phyloP scores from a whole-genome alignment of 2,329 filamentous ascomycete species.

The Pseudogymnoascus sp. region DNA sequence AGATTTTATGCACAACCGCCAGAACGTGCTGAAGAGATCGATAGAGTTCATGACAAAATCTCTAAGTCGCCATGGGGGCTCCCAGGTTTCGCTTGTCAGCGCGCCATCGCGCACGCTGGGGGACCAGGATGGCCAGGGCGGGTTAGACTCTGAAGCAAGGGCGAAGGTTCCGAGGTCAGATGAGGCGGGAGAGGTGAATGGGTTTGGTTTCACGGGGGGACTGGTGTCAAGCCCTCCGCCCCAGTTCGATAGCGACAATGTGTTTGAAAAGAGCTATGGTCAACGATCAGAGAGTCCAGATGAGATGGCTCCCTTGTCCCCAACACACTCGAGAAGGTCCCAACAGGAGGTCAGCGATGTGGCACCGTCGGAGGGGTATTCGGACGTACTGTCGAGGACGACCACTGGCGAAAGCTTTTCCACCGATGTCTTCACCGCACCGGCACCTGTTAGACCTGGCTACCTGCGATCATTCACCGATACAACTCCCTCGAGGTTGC shows the following conservation, averaged over 20 bases:
- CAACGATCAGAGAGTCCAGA: constrained; percentile 45
- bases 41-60: constrained; percentile 79
- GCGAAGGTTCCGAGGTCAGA: constrained; percentile 69
- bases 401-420: constrained; percentile 48
- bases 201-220: constrained; percentile 40
- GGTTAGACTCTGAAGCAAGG: constrained; percentile 79
- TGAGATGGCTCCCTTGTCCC: constrained; percentile 22
- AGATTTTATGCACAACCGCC: constrained; percentile 80
- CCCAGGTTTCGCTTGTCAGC: constrained; percentile 66
- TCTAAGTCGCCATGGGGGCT: constrained; percentile 64
- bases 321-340: constrained; percentile 17
- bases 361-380: neutral
- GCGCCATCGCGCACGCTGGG: constrained; percentile 76
- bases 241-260: constrained; percentile 57
- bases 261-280: constrained; percentile 77
- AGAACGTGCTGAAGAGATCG: constrained; percentile 86
- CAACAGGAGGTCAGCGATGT: neutral
- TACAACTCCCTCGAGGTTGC: constrained; percentile 61
- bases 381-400: constrained; percentile 33
- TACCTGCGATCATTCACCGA: constrained; percentile 87
- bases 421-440: constrained; percentile 46
- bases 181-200: constrained; percentile 43
- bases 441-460: constrained; percentile 50
- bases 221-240: constrained; percentile 75
- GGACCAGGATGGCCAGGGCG: constrained; percentile 78